Conservation (phyloP, 768 basidiomycete species). For the Holtermannia corniformis region DNA sequence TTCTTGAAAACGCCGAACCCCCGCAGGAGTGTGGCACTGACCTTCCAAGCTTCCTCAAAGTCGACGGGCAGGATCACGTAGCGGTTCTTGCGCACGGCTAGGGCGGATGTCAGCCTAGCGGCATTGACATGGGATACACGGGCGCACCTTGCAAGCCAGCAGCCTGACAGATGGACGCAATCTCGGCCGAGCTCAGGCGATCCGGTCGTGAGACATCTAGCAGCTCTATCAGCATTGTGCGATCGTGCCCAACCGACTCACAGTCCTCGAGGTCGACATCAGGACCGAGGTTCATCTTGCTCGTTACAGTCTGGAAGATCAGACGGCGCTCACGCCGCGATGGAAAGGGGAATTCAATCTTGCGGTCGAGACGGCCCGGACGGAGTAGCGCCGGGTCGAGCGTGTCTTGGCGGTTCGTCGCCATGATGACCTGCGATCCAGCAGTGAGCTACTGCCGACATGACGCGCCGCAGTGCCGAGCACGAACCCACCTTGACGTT, state of each 20-base stretch:
- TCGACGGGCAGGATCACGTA: slow-evolving; percentile 94
- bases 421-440: slow-evolving; percentile 83
- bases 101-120: slow-evolving; percentile 6
- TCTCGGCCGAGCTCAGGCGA: slow-evolving; percentile 88
- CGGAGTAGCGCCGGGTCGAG: slow-evolving; percentile 94
- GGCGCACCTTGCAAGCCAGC: slow-evolving; percentile 83
- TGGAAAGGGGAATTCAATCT: slow-evolving; percentile 96
- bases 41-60: slow-evolving; percentile 99
- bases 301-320: slow-evolving; percentile 94
- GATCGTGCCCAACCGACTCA: slow-evolving; percentile 44
- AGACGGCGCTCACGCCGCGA: slow-evolving; percentile 88
- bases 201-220: slow-evolving; percentile 94
- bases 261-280: slow-evolving; percentile 99
- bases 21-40: slow-evolving; percentile 44
- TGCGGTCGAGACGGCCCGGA: slow-evolving; percentile 92
- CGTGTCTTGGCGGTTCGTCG: slow-evolving; percentile 96
- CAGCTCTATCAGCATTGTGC: neutral
- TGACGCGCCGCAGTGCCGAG: neutral
- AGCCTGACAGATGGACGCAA: slow-evolving; percentile 88
- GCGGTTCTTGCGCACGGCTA: slow-evolving; percentile 94
- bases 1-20: slow-evolving; percentile 4
- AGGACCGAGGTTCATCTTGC: slow-evolving; percentile 94
- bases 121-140: slow-evolving; percentile 4
- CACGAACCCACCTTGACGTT: slow-evolving; percentile 76
- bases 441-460: slow-evolving; percentile 2